Conservation (phyloP, 257 asterid genomes). For the Striga asiatica region DNA sequence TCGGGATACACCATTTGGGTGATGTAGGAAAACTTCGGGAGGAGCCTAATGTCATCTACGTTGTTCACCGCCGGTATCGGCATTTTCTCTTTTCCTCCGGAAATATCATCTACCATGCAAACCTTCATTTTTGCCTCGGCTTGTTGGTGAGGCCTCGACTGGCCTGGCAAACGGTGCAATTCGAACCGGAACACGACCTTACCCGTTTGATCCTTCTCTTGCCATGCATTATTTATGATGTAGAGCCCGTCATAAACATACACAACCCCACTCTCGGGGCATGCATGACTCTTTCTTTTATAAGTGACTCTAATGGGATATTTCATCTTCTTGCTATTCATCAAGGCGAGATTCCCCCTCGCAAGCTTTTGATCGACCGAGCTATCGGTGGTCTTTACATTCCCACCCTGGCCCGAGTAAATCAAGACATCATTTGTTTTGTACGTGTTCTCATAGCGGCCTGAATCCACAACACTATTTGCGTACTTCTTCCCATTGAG, state of each 20-base stretch:
- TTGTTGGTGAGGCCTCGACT: slow-evolving; percentile 20
- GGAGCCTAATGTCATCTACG: slow-evolving; percentile 34
- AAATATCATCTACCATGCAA: background rate
- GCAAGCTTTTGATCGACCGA: slow-evolving; percentile 55
- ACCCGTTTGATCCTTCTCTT: slow-evolving; percentile 25
- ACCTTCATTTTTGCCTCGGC: background rate
- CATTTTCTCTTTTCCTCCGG: background rate
- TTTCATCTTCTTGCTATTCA: slow-evolving; percentile 33
- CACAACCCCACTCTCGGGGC: slow-evolving; percentile 11
- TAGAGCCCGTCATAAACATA: slow-evolving; percentile 67
- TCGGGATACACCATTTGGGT: slow-evolving; percentile 34
- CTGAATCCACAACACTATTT: slow-evolving; percentile 59
- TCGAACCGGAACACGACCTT: slow-evolving; percentile 55
- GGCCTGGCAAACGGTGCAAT: slow-evolving; percentile 37
- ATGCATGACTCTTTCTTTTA: slow-evolving; percentile 23
- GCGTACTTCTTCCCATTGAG: slow-evolving; percentile 31
- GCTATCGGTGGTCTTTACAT: slow-evolving; percentile 15
- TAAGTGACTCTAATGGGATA: slow-evolving; percentile 60
- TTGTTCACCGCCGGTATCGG: background rate
- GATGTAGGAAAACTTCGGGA: slow-evolving; percentile 38
- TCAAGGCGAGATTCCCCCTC: slow-evolving; percentile 61
- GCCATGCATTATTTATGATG: slow-evolving; percentile 29
- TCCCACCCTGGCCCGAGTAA: slow-evolving; percentile 72
- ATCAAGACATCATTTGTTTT: slow-evolving; percentile 26
- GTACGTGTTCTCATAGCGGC: slow-evolving; percentile 36